Evolutionary conservation across 306 rosid genomes (phyloP), one percentile per base, ranked within the genome.

Genomic region (Geum urbanum): DNA sequence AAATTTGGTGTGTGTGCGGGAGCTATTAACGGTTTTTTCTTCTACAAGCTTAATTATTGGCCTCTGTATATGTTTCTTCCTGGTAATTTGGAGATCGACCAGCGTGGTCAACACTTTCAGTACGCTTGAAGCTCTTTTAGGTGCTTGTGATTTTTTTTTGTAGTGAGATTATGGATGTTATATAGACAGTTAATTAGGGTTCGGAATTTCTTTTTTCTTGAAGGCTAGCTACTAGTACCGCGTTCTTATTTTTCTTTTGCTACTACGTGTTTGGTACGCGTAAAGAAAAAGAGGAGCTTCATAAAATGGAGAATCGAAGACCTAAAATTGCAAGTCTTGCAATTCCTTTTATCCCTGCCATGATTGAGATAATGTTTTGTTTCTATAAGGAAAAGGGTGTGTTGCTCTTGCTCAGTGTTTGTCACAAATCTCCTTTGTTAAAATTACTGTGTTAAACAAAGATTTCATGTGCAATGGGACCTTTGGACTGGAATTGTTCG

Each of bases 31-130:
- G 72, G 24, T 15, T 15, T 7, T 6, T 35, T 14, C 46, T 6
- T 32, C 19, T 60, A 2, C 46, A 6, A 24, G 47, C 35, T 51
- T 35, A 14, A 4, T 20, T 19, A 18, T 14, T 54, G 50, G 63
- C 64, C 15, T 0, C 32, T 27, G 32, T 27, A 27, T 59, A 8
- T 35, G 64, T 35, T 43, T 35, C 40, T 37, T n/a, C 47, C 46
- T 69, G 16, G 53, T 69, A 41, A 40, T 69, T 53, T 12, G 73
- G 73, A 69, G 40, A 40, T 20, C 41, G 14, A 4, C 20, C 52
- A 8, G 49, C 41, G 63, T 5, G 43, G 53, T 54, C 73, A 54
- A 69, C 14, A 52, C 72, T 39, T 43, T 59, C 64, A 35, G 45
- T 14, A 27, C 32, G 32, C 2, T 27, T 27, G 2, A 27, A 27